phyloP scores from a whole-genome alignment of 2,329 filamentous ascomycete species.

The Botryotinia narcissicola region DNA sequence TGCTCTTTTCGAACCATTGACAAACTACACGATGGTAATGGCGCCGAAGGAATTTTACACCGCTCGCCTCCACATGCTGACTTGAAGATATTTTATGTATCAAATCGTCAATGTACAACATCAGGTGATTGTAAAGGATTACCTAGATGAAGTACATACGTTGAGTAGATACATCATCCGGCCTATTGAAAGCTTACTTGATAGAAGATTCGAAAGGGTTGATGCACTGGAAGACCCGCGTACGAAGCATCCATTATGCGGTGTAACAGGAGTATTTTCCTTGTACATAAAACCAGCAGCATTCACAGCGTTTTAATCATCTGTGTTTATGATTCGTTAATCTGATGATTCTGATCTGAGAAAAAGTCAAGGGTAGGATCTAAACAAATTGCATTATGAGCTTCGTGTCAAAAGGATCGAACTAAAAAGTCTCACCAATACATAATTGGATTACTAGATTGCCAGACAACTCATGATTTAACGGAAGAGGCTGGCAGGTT shows the following conservation, averaged over 20 bases:
- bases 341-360: slow-evolving; percentile 16
- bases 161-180: neutral
- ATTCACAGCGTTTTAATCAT: neutral
- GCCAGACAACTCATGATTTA: slow-evolving; percentile 10
- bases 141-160: neutral
- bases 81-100: neutral
- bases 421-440: slow-evolving; percentile 20
- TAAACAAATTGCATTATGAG: slow-evolving; percentile 16
- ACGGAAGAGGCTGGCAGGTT: slow-evolving; percentile 14
- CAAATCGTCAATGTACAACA: neutral
- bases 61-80: slow-evolving; percentile 15
- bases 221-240: slow-evolving; percentile 11
- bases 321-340: slow-evolving; percentile 4
- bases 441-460: neutral
- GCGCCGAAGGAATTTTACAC: slow-evolving; percentile 13
- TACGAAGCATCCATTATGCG: neutral
- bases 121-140: slow-evolving; percentile 13
- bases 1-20: neutral
- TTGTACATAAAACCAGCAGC: slow-evolving; percentile 7
- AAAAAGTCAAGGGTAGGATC: slow-evolving; percentile 1
- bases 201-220: neutral
- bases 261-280: slow-evolving; percentile 17
- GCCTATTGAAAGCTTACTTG: neutral
- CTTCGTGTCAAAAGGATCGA: slow-evolving; percentile 11
- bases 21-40: neutral